Conservation (phyloP, 768 basidiomycete genomes). For the Mycena leptocephala region DNA sequence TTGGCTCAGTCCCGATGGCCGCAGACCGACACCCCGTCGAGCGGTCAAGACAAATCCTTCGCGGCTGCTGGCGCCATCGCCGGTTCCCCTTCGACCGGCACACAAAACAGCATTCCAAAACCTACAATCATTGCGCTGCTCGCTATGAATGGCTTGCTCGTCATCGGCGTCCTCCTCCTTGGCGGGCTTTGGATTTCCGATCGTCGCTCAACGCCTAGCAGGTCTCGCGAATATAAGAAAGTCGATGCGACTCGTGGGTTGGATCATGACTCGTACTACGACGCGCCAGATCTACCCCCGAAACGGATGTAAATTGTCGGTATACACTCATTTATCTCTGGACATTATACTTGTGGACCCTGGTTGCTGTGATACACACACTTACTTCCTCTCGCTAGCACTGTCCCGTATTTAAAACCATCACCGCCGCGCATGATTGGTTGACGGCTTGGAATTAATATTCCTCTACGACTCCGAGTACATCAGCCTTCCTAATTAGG, state of each 20-base stretch:
- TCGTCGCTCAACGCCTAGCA: neutral
- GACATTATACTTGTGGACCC: no score
- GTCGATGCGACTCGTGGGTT: neutral
- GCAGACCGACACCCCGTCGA: neutral
- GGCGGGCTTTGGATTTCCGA: neutral
- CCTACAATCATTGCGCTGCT: neutral
- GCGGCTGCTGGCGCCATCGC: neutral
- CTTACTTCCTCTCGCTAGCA: no score
- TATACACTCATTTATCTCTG: neutral
- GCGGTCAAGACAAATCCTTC: neutral
- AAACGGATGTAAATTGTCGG: neutral
- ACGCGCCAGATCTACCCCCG: neutral
- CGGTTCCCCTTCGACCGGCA: neutral
- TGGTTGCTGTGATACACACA: no score
- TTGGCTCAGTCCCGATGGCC: neutral
- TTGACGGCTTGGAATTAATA: no score
- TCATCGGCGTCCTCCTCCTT: neutral
- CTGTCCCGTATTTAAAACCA: no score
- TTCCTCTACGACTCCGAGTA: no score
- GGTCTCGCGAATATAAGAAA: neutral
- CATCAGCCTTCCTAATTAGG: no score
- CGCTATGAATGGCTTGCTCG: conserved; percentile 2
- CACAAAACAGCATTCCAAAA: neutral
- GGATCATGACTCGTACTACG: neutral
- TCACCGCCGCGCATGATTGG: no score